Evolutionary conservation across 192 early-diverging fungal species (phyloP).

Genomic region (Podila horticola): DNA sequence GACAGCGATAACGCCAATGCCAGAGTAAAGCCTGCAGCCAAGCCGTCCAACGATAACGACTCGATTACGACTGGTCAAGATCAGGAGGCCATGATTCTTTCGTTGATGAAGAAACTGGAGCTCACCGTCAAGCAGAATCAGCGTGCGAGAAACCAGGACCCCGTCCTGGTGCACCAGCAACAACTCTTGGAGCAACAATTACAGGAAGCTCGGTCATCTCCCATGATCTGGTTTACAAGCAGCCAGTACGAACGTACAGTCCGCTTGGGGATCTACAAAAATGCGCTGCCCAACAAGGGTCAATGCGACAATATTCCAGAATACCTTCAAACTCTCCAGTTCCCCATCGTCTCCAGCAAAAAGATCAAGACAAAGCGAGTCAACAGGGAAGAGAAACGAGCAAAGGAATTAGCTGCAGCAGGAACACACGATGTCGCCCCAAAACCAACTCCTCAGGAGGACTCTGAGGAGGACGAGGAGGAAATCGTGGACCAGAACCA

Average conservation of each 20-base stretch:
- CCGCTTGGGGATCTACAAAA: constrained; percentile 58
- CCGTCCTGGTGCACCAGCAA: constrained; percentile 30
- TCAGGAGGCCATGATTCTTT: constrained; percentile 27
- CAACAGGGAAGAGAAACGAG: constrained; percentile 19
- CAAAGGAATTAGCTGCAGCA: neutral
- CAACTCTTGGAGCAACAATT: constrained; percentile 32
- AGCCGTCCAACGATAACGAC: neutral
- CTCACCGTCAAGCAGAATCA: constrained; percentile 31
- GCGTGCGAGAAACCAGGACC: constrained; percentile 24
- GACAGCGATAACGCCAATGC: neutral
- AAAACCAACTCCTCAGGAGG: neutral
- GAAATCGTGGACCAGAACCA: constrained; percentile 9
- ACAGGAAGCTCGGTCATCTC: constrained; percentile 28
- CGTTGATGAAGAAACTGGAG: constrained; percentile 47
- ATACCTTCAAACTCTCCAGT: constrained; percentile 28
- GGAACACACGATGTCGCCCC: constrained; percentile 3
- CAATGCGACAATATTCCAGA: constrained; percentile 23
- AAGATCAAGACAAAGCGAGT: constrained; percentile 29
- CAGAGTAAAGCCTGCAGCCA: neutral
- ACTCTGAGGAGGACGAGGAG: constrained; percentile 4
- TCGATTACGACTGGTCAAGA: neutral
- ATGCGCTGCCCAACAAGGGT: constrained; percentile 40
- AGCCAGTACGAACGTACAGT: constrained; percentile 22
- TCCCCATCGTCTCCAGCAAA: constrained; percentile 5
- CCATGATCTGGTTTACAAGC: constrained; percentile 57